phyloP scores from a whole-genome alignment of 2,329 filamentous ascomycete genomes.

The Exophiala xenobiotica region DNA sequence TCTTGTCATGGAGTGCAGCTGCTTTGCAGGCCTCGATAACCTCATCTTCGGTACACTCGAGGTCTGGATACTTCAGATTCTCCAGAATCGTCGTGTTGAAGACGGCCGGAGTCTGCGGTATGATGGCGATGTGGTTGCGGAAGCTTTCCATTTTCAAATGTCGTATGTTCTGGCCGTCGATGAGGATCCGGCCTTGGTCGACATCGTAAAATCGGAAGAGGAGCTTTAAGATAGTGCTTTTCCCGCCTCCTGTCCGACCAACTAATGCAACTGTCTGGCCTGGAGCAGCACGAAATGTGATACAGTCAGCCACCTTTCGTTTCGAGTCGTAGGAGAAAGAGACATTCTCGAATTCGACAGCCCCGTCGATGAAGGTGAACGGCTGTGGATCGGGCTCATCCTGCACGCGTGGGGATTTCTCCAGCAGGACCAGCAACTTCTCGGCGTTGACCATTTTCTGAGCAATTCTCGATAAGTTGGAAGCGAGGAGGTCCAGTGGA shows the following conservation, averaged over 20 bases:
- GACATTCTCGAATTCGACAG: constrained; percentile 52
- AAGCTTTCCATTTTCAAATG: constrained; percentile 59
- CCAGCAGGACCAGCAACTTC: constrained; percentile 47
- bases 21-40: constrained; percentile 60
- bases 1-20: constrained; percentile 65
- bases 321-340: constrained; percentile 54
- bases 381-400: constrained; percentile 39
- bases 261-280: constrained; percentile 56
- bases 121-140: constrained; percentile 60
- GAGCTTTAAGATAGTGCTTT: constrained; percentile 56
- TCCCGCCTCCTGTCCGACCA: constrained; percentile 60
- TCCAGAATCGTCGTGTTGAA: constrained; percentile 66
- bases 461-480: constrained; percentile 50
- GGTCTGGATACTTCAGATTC: constrained; percentile 63
- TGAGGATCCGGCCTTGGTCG: constrained; percentile 47
- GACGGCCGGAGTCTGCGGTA: constrained; percentile 63
- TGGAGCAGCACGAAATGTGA: constrained; percentile 48
- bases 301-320: constrained; percentile 48
- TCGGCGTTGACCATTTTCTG: constrained; percentile 65
- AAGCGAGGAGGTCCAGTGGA: constrained; percentile 53
- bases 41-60: constrained; percentile 61
- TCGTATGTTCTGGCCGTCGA: constrained; percentile 58
- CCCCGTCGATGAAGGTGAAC: constrained; percentile 44
- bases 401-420: constrained; percentile 47
- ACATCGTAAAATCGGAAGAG: constrained; percentile 58